Evolutionary conservation across 371 early-diverging fungal genomes (phyloP), one percentile per base, ranked within the genome.

Genomic region (Dichotomocladium elegans): DNA sequence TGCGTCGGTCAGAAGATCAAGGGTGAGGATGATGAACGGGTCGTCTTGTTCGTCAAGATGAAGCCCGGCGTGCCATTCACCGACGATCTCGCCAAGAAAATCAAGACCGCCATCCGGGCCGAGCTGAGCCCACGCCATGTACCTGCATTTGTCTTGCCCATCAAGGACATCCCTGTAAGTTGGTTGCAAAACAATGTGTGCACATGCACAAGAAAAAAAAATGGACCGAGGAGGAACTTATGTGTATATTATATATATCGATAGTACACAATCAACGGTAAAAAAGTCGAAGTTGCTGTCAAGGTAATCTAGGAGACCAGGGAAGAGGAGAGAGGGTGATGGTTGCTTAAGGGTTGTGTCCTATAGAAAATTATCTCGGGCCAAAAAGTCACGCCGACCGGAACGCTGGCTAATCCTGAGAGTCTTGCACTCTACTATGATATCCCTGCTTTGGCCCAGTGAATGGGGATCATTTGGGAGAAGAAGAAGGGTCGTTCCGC

Each of bases 211-310:
- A 26, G 25, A 45, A 9, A 41, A 41, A 41, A 11, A 41, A 12
- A 28, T 28, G 25, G 26, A 51, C 35, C 12, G 22, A 10, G 25
- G 8, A 4, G 35, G 35, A 11, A 37, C n/a, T 10, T 10, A n/a
- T 2, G 34, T 5, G 14, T 8, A 14, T 17, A 7, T 6, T 21
- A 12, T 50, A 30, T 28, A 17, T 37, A 25, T 27, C 6, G 41
- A 19, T 49, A 85, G 83, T 90, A 97, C 68, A 98, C 98, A 0
- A 79, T 90, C 61, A 96, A 94, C 51, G 97, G 98, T 47, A 98
- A 98, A 64, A 97, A 96, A 74, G 94, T 96, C 3, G 98, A 98
- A 67, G 86, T 98, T 12, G 96, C 95, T 3, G 93, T 98, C 42
- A 98, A 96, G 67, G 72, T 71, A 71, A 50, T 30, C 12, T 9